phyloP scores from a whole-genome alignment of 2,329 filamentous ascomycete genomes.

The Diaporthe humulicola region DNA sequence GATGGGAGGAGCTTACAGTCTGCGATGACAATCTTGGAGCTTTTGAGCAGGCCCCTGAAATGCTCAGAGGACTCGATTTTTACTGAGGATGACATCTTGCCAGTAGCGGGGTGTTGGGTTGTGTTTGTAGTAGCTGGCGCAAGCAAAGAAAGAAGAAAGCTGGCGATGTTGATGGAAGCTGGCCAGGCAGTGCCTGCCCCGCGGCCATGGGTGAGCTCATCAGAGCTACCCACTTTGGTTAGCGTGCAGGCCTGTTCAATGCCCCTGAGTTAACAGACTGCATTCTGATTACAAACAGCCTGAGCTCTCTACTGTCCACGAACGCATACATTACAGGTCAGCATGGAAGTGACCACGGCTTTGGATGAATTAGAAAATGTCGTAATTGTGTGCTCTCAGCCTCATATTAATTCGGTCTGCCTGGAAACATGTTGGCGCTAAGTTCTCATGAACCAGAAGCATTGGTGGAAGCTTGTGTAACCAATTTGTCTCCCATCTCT shows the following conservation, averaged over 20 bases:
- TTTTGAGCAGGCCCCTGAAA: slow-evolving; percentile 76
- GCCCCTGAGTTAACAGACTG: not conserved
- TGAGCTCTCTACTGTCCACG: not conserved
- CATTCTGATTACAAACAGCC: not conserved
- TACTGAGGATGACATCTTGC: slow-evolving; percentile 48
- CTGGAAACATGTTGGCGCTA: not conserved
- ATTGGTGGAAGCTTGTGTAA: not conserved
- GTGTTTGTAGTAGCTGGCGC: slow-evolving; percentile 14
- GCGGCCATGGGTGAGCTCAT: slow-evolving; percentile 23
- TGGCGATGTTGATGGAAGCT: slow-evolving; percentile 22
- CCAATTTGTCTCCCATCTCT: not conserved
- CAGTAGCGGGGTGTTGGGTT: slow-evolving; percentile 3
- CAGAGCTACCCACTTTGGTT: slow-evolving; percentile 26
- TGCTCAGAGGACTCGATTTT: slow-evolving; percentile 67
- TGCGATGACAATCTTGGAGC: slow-evolving; percentile 84
- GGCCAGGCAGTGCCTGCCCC: slow-evolving; percentile 24
- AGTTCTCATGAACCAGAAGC: not conserved
- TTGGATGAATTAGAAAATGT: too few species aligned
- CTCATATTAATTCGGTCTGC: not conserved
- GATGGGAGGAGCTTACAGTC: slow-evolving; percentile 77
- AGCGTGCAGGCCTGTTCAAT: not conserved
- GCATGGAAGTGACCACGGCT: too few species aligned
- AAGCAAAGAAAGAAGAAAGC: slow-evolving; percentile 8
- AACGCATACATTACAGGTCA: not conserved
- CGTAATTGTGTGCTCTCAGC: not conserved